Evolutionary conservation across 192 early-diverging fungal genomes (phyloP).

Genomic region (Coemansia sp.): DNA sequence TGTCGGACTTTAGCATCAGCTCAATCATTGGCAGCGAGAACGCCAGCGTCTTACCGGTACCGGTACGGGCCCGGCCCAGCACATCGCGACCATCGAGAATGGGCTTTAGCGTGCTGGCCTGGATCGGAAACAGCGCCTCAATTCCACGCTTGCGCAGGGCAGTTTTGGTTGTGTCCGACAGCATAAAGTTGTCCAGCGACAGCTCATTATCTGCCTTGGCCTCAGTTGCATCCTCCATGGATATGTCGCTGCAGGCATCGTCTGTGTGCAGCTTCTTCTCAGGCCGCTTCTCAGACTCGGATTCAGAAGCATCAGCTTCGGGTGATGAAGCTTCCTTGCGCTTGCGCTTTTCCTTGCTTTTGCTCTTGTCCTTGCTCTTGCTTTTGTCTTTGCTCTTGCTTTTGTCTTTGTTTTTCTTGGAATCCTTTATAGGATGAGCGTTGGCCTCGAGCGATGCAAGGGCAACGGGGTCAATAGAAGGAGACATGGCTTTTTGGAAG

Average conservation of each 20-base stretch:
- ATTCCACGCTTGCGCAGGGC: slow-evolving; percentile 74
- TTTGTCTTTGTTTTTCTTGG: slow-evolving; percentile 11
- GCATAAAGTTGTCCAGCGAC: slow-evolving; percentile 58
- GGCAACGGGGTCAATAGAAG: slow-evolving; percentile 29
- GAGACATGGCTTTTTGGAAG: slow-evolving; percentile 22
- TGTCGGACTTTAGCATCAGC: slow-evolving; percentile 54
- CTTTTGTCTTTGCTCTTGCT: slow-evolving; percentile 37
- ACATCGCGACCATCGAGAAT: slow-evolving; percentile 74
- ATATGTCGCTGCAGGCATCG: slow-evolving; percentile 20
- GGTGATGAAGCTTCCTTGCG: slow-evolving; percentile 43
- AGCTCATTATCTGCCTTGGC: slow-evolving; percentile 51
- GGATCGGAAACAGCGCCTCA: slow-evolving; percentile 87
- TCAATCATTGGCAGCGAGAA: slow-evolving; percentile 91
- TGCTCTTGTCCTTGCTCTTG: slow-evolving; percentile 53
- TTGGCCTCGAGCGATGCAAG: slow-evolving; percentile 16
- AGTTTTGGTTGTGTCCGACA: slow-evolving; percentile 65
- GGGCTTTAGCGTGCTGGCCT: slow-evolving; percentile 76
- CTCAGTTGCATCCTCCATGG: slow-evolving; percentile 17
- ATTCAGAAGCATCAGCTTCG: slow-evolving; percentile 27
- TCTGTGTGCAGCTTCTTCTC: slow-evolving; percentile 56
- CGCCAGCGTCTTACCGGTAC: slow-evolving; percentile 96
- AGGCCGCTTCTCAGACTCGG: slow-evolving; percentile 33
- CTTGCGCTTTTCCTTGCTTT: slow-evolving; percentile 51
- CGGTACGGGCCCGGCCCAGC: slow-evolving; percentile 94
- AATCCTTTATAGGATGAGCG: slow-evolving; percentile 11